Percentiles rank a stretch among this genome's conserved stretches.
Evolutionary conservation across 768 basidiomycete species (phyloP).

Genomic region (Leccinum broughii): DNA sequence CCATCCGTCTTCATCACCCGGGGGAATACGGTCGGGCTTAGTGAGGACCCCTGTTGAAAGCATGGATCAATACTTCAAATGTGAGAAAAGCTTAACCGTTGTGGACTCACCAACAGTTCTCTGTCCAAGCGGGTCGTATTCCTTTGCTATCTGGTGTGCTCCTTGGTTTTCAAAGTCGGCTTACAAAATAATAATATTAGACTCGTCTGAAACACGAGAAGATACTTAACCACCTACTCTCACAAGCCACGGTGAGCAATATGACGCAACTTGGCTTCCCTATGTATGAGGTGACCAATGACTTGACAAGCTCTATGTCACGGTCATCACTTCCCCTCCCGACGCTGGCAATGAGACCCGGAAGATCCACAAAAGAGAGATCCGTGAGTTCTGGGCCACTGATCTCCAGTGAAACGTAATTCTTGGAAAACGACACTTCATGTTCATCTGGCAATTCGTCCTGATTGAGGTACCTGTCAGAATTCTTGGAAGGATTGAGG

Average conservation of each 20-base stretch:
- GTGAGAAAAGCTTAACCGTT: conserved; percentile 52
- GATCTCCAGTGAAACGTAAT: conserved; percentile 58
- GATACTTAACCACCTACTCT: conserved; percentile 19
- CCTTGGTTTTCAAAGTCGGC: conserved; percentile 84
- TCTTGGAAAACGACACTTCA: conserved; percentile 48
- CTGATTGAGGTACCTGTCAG: conserved; percentile 15
- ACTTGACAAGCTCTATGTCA: conserved; percentile 64
- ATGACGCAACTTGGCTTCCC: conserved; percentile 68
- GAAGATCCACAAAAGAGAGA: conserved; percentile 65
- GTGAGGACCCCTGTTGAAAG: conserved; percentile 44
- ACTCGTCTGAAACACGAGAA: conserved; percentile 23
- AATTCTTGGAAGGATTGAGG: conserved; percentile 49
- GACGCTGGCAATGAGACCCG: conserved; percentile 62
- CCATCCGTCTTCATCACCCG: conserved; percentile 44
- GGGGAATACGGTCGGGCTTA: conserved; percentile 61
- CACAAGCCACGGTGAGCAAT: conserved; percentile 58
- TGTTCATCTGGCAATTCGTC: conserved; percentile 14
- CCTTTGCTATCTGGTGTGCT: conserved; percentile 63
- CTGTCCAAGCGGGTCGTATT: conserved; percentile 58
- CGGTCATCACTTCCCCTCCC: conserved; percentile 46
- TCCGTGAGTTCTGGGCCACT: conserved; percentile 61
- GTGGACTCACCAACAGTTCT: conserved; percentile 63
- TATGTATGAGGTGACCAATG: conserved; percentile 60
- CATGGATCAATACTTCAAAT: conserved; percentile 18
- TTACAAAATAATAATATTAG: conserved; percentile 43